Evolutionary conservation across 345 rosid species (phyloP), one percentile per base, ranked within the genome.

Genomic region (Leavenworthia alabamica): DNA sequence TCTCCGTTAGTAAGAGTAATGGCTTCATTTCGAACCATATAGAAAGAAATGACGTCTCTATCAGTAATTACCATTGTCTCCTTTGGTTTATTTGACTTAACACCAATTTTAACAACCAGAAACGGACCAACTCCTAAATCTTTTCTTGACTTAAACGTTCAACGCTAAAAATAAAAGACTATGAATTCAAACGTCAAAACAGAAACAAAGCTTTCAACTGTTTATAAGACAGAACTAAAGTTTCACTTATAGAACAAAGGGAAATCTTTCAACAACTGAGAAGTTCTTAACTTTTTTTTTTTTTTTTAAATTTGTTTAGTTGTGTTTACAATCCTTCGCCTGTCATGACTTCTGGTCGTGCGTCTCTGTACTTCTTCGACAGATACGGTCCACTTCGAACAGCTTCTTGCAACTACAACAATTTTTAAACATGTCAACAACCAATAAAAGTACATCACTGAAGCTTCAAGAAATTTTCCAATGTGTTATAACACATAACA

Each of bases 371-470:
- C 75, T 73, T 81, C 60, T 75, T 78, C 7, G 82, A 50, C 8
- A 82, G 75, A 64, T 78, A 89, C 5, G 97, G 97, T 44, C 96
- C 97, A 58, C 78, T 89, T 61, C 76, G 70, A 55, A 89, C 89
- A 64, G 94, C 88, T 76, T 83, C 97, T 57, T 81, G 85, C 79
- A 93, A 74, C 99, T 93, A 86, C 72, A 62, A 62, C 8, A 49
- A 16, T 31, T 9, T 14, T 39, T 9, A 40, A 48, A 8, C 55
- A 28, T 39, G 40, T 56, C 39, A 50, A n/a, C 17, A 54, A 1
- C 32, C 15, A 39, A 19, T 8, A 13, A 37, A 36, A 46, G 17
- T 31, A 16, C 19, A 26, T 64, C 27, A 23, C 1, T 4, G 56
- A 17, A 54, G 14, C 22, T 35, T 24, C 35, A 3, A 28, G 5